phyloP scores from a whole-genome alignment of 1,284 basidiomycete species.

The Microbotryum scabiosae region DNA sequence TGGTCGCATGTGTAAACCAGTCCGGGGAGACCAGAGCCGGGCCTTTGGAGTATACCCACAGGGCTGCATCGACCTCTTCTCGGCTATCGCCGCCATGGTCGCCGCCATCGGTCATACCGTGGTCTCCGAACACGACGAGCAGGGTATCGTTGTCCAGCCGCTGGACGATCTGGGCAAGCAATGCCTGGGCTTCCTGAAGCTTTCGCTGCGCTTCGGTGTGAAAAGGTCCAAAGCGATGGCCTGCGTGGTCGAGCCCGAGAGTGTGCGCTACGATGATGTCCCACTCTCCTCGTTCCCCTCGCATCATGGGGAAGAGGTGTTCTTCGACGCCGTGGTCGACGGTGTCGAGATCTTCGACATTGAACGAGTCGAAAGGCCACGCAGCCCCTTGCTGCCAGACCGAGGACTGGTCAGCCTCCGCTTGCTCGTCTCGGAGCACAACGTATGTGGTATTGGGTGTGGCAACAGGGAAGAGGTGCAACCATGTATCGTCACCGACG shows the following conservation, averaged over 20 bases:
- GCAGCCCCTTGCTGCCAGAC: conserved; percentile 49
- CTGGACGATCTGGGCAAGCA: conserved; percentile 61
- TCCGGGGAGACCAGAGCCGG: conserved; percentile 29
- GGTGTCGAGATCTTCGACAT: conserved; percentile 94
- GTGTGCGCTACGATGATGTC: conserved; percentile 87
- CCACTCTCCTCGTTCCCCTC: conserved; percentile 48
- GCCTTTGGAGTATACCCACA: conserved; percentile 81
- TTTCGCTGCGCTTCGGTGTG: conserved; percentile 80
- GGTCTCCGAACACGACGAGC: conserved; percentile 86
- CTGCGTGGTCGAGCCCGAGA: conserved; percentile 95
- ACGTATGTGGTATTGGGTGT: not conserved
- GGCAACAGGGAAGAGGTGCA: conserved; percentile 65
- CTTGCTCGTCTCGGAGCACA: not conserved
- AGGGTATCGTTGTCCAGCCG: conserved; percentile 69
- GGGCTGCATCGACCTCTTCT: conserved; percentile 72
- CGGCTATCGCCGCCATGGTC: conserved; percentile 91
- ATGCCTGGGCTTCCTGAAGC: conserved; percentile 75
- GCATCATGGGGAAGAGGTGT: conserved; percentile 72
- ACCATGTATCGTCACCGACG: conserved; percentile 97
- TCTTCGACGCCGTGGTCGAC: conserved; percentile 83
- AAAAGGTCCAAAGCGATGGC: conserved; percentile 85
- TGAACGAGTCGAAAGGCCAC: conserved; percentile 90
- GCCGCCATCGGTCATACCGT: conserved; percentile 91
- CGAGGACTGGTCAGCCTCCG: conserved; percentile 13
- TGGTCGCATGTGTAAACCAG: conserved; percentile 18